Base-by-base conservation (phyloP, 495 filamentous ascomycete genomes). In the Hypoxylon fragiforme region DNA sequence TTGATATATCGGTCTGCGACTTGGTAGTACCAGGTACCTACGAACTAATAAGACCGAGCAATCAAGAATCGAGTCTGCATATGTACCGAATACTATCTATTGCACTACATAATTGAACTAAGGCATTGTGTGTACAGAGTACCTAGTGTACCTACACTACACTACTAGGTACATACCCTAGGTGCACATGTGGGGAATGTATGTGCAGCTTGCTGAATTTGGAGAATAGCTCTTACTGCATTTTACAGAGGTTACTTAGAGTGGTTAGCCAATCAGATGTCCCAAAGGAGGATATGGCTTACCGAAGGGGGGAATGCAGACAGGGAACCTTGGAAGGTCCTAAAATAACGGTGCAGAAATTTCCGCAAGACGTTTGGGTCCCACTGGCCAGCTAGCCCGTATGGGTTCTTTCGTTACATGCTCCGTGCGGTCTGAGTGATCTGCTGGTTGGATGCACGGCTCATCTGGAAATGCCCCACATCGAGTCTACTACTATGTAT, bases 311-410 rank as follows among this genome's bases (percentile, higher is more conserved):
- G 58, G 52, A 62, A 57, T 47, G 26, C 46, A 57, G 51, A 52
- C 52, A 62, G 51, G 32, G 24, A 4, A 28, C n/a, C n/a, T 24
- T 40, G 37, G 15, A 35, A 52, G 43, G 37, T 62, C 48, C 52
- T 62, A 62, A 57, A 62, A 62, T 62, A 62, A 62, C 58, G 58
- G 58, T 62, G 58, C 58, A 62, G 58, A 62, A 62, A 62, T 62
- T 62, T 62, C 58, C 58, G 58, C 52, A 62, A 42, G 46, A 48
- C 8, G 4, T 38, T 46, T 51, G 14, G 52, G 52, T 22, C 34
- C 51, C 42, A 55, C 45, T 30, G 30, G n/a, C 24, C 28, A 51
- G 15, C 35, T 48, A 49, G 21, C 19, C 40, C 30, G 7, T 36
- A 15, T 42, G 19, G 19, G 44, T 47, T 11, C 11, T 22, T n/a